phyloP scores from a whole-genome alignment of 176 grass and related monocot genomes.

The Raddia guianensis region DNA sequence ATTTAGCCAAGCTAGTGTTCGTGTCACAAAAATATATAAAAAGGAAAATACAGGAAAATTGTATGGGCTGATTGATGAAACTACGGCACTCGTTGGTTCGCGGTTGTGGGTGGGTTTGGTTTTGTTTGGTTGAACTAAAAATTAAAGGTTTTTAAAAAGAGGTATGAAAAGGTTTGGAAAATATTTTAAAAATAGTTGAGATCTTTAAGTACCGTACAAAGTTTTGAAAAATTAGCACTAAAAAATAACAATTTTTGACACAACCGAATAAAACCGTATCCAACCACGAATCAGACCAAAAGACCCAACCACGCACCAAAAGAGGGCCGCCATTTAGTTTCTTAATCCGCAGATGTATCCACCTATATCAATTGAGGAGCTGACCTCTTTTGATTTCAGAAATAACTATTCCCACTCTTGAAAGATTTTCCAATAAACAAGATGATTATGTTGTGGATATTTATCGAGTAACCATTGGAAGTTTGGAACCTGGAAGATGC shows the following conservation, averaged over 20 bases:
- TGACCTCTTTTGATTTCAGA: not conserved
- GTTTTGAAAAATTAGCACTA: too few species aligned
- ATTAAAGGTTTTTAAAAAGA: too few species aligned
- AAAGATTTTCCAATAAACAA: not conserved
- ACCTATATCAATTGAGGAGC: not conserved
- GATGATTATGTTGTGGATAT: not conserved
- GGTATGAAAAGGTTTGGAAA: too few species aligned
- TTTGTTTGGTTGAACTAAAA: too few species aligned
- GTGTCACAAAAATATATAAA: not conserved
- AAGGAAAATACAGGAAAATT: not conserved
- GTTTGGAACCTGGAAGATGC: not conserved
- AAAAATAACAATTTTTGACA: too few species aligned
- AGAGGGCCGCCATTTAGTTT: not conserved
- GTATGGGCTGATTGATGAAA: not conserved
- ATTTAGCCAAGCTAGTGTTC: constrained; percentile 11
- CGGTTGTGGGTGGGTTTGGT: too few species aligned
- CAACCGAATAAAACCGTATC: too few species aligned
- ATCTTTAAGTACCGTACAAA: too few species aligned
- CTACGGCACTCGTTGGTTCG: too few species aligned
- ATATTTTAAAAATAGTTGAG: too few species aligned
- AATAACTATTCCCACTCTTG: not conserved
- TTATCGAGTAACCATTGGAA: not conserved
- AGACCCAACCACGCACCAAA: too few species aligned
- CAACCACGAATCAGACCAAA: too few species aligned
- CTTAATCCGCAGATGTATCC: not conserved